These are phyloP conservation scores for Pseudogymnoascus verrucosus DNA, from an alignment of 2,329 filamentous ascomycete species.

Conservation along the genomic window DNA sequence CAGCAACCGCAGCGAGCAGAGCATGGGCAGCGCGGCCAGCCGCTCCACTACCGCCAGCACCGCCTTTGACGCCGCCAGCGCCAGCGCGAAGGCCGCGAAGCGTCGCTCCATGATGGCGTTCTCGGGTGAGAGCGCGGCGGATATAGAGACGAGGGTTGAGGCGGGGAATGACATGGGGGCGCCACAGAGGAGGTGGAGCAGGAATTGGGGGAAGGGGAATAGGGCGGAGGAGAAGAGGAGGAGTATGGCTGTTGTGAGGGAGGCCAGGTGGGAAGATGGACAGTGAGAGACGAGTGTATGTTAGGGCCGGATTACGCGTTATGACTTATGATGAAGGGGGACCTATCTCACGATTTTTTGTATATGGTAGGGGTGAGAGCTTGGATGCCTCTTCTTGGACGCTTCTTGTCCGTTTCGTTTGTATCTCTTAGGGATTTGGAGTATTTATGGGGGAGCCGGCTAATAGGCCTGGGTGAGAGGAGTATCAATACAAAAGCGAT, in stretches of 20 bases:
- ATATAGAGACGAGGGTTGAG: constrained; percentile 1
- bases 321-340: not conserved
- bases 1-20: constrained; percentile 5
- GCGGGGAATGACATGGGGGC: not conserved
- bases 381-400: not conserved
- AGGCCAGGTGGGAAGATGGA: not conserved
- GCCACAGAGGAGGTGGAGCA: not conserved
- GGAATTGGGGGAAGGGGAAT: not conserved
- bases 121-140: not conserved
- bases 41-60: not conserved
- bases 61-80: not conserved
- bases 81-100: not conserved
- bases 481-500: not conserved
- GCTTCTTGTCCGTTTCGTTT: not conserved
- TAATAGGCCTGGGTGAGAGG: not conserved
- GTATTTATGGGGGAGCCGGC: not conserved
- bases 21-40: not conserved
- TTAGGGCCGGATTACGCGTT: not conserved
- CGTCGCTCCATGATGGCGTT: not conserved
- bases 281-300: not conserved
- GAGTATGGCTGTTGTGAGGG: constrained; percentile 9
- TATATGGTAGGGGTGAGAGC: not conserved
- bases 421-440: constrained; percentile 1
- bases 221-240: constrained; percentile 1
- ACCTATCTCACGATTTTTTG: not conserved